A percentile compares a stretch with the other conserved stretches of the same genome.
These are phyloP conservation scores for Chalaropsis thielavioides DNA, from an alignment of 2,329 filamentous ascomycete genomes.

Conservation along the genomic window DNA sequence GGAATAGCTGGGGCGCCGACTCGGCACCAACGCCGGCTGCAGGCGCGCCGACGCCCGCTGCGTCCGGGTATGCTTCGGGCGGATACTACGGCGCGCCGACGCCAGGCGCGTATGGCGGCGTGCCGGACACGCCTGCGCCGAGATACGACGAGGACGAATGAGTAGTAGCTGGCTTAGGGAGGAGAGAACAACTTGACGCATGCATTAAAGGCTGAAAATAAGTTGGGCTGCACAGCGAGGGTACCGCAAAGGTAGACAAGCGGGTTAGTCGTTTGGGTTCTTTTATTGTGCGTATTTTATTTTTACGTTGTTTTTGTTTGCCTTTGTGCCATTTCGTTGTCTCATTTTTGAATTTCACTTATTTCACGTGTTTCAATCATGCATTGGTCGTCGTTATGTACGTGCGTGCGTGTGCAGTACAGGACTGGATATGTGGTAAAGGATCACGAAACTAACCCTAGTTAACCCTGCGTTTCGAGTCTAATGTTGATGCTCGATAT, in stretches of 20 bases:
- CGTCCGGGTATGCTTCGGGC: constrained; percentile 37
- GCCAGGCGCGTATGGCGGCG: constrained; percentile 44
- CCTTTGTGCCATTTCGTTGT: neutral
- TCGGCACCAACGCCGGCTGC: constrained; percentile 51
- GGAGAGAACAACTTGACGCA: neutral
- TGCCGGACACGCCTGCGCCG: constrained; percentile 46
- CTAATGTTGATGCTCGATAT: too few relatives aligned
- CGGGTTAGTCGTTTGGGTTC: constrained; percentile 3
- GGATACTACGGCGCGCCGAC: constrained; percentile 46
- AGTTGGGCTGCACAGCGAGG: constrained; percentile 1
- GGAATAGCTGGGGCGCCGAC: constrained; percentile 47
- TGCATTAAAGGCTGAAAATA: neutral
- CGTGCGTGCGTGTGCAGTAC: too few relatives aligned
- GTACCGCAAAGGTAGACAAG: neutral
- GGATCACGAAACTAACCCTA: too few relatives aligned
- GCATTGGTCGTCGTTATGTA: neutral
- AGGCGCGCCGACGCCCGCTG: constrained; percentile 55
- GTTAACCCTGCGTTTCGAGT: too few relatives aligned
- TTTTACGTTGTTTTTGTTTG: neutral
- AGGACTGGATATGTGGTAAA: too few relatives aligned
- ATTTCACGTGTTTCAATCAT: neutral
- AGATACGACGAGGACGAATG: constrained; percentile 35
- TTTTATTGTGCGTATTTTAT: constrained; percentile 7
- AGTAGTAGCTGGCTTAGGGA: neutral
- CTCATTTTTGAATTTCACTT: neutral